Evolutionary conservation across 192 early-diverging fungal species (phyloP).

Genomic region (Coemansia sp.): DNA sequence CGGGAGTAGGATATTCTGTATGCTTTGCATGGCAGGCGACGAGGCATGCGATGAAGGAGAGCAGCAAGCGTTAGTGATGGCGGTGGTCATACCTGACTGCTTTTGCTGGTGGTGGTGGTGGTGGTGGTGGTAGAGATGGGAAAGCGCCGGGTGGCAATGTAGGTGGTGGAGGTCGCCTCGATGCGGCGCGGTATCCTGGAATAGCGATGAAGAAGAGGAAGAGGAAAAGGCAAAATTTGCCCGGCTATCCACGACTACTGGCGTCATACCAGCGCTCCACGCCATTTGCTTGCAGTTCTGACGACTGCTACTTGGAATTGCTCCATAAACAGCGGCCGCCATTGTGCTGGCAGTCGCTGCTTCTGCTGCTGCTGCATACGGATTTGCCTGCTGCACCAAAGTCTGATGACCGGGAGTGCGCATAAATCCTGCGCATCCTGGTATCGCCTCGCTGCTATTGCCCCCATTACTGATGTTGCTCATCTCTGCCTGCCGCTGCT

Average conservation of each 20-base stretch:
- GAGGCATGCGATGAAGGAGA: background rate
- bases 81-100: background rate
- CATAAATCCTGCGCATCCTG: background rate
- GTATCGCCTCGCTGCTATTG: background rate
- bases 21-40: background rate
- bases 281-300: background rate
- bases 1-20: background rate
- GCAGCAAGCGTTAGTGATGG: background rate
- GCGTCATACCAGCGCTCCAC: background rate
- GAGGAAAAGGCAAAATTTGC: background rate
- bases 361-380: background rate
- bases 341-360: background rate
- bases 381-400: conserved; percentile 6
- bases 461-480: background rate
- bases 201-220: background rate
- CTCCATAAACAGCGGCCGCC: no score
- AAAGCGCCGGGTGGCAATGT: background rate
- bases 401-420: conserved; percentile 1
- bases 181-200: background rate
- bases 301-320: background rate
- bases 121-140: background rate
- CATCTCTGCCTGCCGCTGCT: background rate
- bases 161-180: background rate
- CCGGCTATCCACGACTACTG: background rate
- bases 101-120: background rate